Conservation (phyloP, 2,329 filamentous ascomycete species). For the Fusarium longipes region DNA sequence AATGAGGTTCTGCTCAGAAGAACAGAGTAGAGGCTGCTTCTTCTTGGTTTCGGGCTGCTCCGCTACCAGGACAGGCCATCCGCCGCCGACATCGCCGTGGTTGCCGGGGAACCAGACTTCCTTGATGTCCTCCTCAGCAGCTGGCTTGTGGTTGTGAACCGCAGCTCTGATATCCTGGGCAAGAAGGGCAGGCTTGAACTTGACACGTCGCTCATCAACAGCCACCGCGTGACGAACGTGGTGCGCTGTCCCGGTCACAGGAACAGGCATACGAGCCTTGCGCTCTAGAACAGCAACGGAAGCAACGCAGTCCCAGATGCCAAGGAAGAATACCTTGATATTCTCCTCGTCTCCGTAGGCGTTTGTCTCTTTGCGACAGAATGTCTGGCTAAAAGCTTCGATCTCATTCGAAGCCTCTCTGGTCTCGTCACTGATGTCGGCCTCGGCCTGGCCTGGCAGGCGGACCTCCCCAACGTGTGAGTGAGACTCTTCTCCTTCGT, state of each 20-base stretch:
- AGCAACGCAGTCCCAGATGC: constrained; percentile 66
- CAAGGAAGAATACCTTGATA: constrained; percentile 65
- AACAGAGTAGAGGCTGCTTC: neutral
- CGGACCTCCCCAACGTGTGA: neutral
- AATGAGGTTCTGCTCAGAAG: neutral
- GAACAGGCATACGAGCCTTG: constrained; percentile 53
- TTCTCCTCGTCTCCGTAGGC: constrained; percentile 44
- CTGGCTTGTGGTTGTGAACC: constrained; percentile 32
- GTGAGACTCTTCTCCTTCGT: neutral
- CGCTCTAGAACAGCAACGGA: constrained; percentile 58
- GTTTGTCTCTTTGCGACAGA: constrained; percentile 55
- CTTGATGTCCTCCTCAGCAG: constrained; percentile 53
- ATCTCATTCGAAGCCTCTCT: constrained; percentile 51
- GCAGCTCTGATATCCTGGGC: constrained; percentile 53
- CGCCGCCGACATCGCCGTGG: constrained; percentile 66
- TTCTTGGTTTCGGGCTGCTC: constrained; percentile 33
- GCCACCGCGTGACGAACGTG: constrained; percentile 64
- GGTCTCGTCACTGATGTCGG: constrained; percentile 42
- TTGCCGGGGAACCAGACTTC: constrained; percentile 68
- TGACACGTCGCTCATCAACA: constrained; percentile 64
- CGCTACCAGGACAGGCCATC: constrained; percentile 54
- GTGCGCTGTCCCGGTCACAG: constrained; percentile 55
- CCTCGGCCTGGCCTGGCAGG: constrained; percentile 37
- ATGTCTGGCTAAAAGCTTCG: constrained; percentile 60
- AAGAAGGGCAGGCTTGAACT: constrained; percentile 65